Base-by-base conservation (phyloP, 441 rosid species). In the Pelargonium myrrhifolium region DNA sequence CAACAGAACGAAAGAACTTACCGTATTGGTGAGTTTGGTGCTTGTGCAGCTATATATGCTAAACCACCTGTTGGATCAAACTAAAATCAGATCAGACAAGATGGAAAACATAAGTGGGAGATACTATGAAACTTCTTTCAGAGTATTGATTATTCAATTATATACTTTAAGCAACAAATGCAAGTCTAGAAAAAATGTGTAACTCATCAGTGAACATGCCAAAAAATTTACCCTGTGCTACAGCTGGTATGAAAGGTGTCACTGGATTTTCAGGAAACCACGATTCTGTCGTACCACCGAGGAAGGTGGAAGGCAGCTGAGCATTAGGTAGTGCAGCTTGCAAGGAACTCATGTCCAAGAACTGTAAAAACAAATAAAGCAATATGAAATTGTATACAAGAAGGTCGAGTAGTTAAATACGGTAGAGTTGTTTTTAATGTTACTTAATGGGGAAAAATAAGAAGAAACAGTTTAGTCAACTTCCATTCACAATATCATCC, bases 321-420 rank as follows among this genome's bases (percentile, higher is more conserved):
- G 77, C 72, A 76, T 78, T 78, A 2, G 97, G 99, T 66, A 93
- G 80, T 42, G 87, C 80, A 63, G 84, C 80, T 73, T 89, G 93
- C 69, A 91, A 71, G 31, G 95, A 83, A 76, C 88, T 73, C 92
- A 87, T 83, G 80, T 87, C 92, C 85, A 91, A 47, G 83, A 89
- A 89, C 97, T 93, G 89, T 18, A 21, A 22, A 11, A 59, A 17
- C 6, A 53, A 53, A 17, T 5, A 17, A 6, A 15, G 7, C 73
- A 72, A 77, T 58, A 73, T 28, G 35, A 28, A 1, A 28, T 28
- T 28, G 3, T 3, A 28, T 28, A 28, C 35, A n/a, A n/a, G n/a
- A 28, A 28, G 35, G 4, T 28, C n/a, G n/a, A n/a, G n/a, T n/a
- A n/a, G n/a, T n/a, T n/a, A n/a, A n/a, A n/a, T n/a, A n/a, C n/a